Evolutionary conservation across 352 stramenopile species (phyloP).

Genomic region (Pythium folliculosum): DNA sequence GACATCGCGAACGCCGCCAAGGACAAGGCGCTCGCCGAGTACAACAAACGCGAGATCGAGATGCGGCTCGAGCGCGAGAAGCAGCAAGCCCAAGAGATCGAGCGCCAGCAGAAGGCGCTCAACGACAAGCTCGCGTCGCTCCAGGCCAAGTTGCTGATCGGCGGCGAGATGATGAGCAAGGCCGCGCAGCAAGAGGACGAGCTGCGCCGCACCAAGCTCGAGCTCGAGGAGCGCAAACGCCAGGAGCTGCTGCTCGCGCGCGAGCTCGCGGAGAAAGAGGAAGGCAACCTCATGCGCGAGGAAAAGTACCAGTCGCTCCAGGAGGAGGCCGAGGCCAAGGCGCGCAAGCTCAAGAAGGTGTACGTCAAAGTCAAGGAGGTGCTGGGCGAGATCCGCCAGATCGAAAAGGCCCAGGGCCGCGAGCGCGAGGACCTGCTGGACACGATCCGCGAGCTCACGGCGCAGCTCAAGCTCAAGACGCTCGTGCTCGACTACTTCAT

Average conservation of each 20-base stretch:
- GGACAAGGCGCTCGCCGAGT: constrained; percentile 80
- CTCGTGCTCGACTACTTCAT: constrained; percentile 94
- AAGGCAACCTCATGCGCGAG: constrained; percentile 92
- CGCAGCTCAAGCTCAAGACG: constrained; percentile 95
- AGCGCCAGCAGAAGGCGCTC: constrained; percentile 73
- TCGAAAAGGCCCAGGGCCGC: constrained; percentile 91
- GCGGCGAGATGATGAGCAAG: constrained; percentile 94
- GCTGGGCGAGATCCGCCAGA: constrained; percentile 92
- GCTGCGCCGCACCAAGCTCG: constrained; percentile 90
- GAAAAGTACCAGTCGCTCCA: constrained; percentile 89
- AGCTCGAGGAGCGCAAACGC: constrained; percentile 90
- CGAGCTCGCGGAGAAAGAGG: constrained; percentile 93
- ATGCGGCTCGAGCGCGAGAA: constrained; percentile 88
- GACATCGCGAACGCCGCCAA: constrained; percentile 73
- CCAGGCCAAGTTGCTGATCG: constrained; percentile 91
- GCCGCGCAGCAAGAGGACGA: constrained; percentile 94
- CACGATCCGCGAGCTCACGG: constrained; percentile 95
- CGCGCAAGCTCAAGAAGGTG: constrained; percentile 96
- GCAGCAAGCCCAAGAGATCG: constrained; percentile 68
- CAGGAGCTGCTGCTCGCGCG: constrained; percentile 88
- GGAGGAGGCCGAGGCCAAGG: constrained; percentile 95
- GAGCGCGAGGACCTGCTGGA: constrained; percentile 95
- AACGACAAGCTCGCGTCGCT: constrained; percentile 89
- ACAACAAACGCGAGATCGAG: constrained; percentile 87
- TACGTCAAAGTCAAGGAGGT: constrained; percentile 90